A percentile compares a stretch with the other conserved stretches of the same genome.
Conservation (phyloP, 257 asterid species). For the Prunella vulgaris region DNA sequence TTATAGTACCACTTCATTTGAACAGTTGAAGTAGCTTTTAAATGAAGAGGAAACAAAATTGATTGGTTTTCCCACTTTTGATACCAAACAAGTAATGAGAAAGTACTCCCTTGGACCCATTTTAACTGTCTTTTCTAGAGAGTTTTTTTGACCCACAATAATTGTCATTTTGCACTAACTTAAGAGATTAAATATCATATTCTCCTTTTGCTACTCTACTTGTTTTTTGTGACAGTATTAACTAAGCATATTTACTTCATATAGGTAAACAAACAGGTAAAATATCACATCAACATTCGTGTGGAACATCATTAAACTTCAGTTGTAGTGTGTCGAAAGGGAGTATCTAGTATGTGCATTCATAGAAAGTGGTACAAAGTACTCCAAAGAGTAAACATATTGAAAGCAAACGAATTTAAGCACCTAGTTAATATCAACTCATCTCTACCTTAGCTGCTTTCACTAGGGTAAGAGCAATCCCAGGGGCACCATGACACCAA, state of each 20-base stretch:
- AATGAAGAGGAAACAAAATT: background rate
- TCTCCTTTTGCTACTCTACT: background rate
- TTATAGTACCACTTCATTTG: background rate
- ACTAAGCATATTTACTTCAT: background rate
- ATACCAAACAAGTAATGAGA: background rate
- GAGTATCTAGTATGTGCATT: background rate
- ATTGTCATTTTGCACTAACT: background rate
- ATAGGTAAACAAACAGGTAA: background rate
- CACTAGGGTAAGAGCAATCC: conserved; percentile 65
- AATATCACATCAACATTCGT: background rate
- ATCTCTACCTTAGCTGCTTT: conserved; percentile 68
- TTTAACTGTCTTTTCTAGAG: background rate
- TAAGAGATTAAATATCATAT: background rate
- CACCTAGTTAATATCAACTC: background rate
- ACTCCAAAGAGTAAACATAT: background rate
- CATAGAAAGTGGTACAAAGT: background rate
- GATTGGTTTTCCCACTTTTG: background rate
- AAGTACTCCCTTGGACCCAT: background rate
- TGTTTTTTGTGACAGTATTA: background rate
- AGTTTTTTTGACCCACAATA: background rate
- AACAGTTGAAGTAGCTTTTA: background rate
- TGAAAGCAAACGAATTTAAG: background rate
- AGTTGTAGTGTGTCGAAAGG: background rate
- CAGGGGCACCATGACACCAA: conserved; percentile 94
- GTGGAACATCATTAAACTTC: background rate